These are phyloP conservation scores for Hypoxylon fragiforme DNA, from an alignment of 495 filamentous ascomycete genomes.

Conservation along the genomic window DNA sequence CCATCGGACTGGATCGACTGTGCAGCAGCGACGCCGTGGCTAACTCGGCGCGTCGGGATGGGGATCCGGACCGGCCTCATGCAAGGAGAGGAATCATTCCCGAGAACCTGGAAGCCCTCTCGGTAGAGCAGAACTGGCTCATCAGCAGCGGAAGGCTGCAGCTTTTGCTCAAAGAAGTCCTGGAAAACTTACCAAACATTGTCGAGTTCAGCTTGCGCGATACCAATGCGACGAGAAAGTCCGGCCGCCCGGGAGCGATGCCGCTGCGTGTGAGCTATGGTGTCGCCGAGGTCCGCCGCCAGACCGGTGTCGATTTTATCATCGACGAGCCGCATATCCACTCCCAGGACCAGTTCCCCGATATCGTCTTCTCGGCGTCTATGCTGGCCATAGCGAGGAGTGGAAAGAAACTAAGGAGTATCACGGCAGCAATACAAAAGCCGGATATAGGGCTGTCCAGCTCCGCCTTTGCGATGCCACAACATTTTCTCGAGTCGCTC, in stretches of 20 bases:
- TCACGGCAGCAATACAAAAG: constrained; percentile 24
- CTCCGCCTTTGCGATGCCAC: constrained; percentile 27
- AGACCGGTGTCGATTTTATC: constrained; percentile 26
- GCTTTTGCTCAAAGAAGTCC: constrained; percentile 39
- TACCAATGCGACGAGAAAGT: constrained; percentile 21
- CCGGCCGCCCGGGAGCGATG: constrained; percentile 9
- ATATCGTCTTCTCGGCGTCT: constrained; percentile 26
- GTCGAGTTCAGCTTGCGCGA: constrained; percentile 44
- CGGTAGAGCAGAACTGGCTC: constrained; percentile 32
- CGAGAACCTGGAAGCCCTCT: constrained; percentile 24
- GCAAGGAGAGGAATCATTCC: constrained; percentile 20
- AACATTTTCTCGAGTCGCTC: constrained; percentile 11
- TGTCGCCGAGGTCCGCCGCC: constrained; percentile 4
- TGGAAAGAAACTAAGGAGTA: constrained; percentile 9
- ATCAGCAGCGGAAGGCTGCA: constrained; percentile 26
- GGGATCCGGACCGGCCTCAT: constrained; percentile 2
- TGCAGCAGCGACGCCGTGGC: constrained; percentile 25
- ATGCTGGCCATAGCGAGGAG: constrained; percentile 24
- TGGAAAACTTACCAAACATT: constrained; percentile 42
- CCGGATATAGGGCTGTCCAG: constrained; percentile 29
- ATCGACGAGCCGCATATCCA: constrained; percentile 10
- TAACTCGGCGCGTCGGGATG: background rate
- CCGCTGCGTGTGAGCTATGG: constrained; percentile 27
- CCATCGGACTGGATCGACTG: constrained; percentile 34
- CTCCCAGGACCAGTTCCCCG: constrained; percentile 26